Evolutionary conservation across 2,329 filamentous ascomycete genomes (phyloP).

Genomic region (Exserohilum rostratum): DNA sequence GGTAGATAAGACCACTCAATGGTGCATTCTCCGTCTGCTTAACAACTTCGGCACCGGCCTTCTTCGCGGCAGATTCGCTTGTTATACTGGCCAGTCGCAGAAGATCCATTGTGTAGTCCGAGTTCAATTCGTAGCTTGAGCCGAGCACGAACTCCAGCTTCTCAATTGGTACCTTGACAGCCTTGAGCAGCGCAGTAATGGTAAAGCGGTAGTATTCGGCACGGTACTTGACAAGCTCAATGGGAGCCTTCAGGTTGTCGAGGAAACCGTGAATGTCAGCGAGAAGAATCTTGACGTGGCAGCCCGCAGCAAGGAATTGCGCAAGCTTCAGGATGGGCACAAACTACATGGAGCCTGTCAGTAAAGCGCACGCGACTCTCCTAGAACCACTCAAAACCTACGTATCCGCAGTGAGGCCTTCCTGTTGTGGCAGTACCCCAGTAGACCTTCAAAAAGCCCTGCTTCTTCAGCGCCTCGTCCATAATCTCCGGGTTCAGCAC

Average conservation of each 20-base stretch:
- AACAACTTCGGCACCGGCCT: constrained; percentile 90
- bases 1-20: constrained; percentile 78
- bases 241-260: constrained; percentile 83
- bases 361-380: constrained; percentile 2
- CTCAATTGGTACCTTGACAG: constrained; percentile 78
- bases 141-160: constrained; percentile 85
- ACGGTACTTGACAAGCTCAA: constrained; percentile 83
- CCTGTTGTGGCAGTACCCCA: constrained; percentile 89
- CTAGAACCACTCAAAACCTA: constrained; percentile 17
- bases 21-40: constrained; percentile 85
- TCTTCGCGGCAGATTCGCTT: constrained; percentile 82
- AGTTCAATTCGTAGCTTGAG: constrained; percentile 74
- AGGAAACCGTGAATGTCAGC: constrained; percentile 72
- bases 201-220: constrained; percentile 81
- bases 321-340: constrained; percentile 89
- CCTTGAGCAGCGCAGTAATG: constrained; percentile 75
- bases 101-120: constrained; percentile 83
- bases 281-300: constrained; percentile 79
- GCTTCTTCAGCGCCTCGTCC: constrained; percentile 70
- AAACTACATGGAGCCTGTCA: constrained; percentile 55
- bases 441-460: constrained; percentile 76
- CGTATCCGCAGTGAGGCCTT: constrained; percentile 85
- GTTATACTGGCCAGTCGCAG: constrained; percentile 75
- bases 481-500: constrained; percentile 84
- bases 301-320: constrained; percentile 83